Percentiles rank a stretch among this genome's conserved stretches.
Conservation (phyloP, 1,139 yeast species). For the Yamadazyma blattariae region DNA sequence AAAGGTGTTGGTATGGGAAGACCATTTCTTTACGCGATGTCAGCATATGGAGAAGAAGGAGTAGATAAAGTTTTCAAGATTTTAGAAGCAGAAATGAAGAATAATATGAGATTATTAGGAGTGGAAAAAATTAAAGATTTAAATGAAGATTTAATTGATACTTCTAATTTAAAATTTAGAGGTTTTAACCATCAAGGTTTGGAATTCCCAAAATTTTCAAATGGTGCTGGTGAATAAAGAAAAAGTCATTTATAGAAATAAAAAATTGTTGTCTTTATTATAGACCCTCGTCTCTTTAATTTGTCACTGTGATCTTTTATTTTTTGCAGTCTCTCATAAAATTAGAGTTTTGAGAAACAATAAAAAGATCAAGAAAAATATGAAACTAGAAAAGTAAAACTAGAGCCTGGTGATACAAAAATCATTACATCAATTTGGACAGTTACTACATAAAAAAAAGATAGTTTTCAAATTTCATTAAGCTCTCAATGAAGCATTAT, state of each 20-base stretch:
- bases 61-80: conserved; percentile 9
- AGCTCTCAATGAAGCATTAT: too few species aligned
- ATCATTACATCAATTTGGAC: neutral
- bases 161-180: conserved; percentile 4
- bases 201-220: conserved; percentile 1
- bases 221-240: neutral
- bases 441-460: neutral
- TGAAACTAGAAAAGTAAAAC: too few species aligned
- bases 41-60: conserved; percentile 21
- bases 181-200: conserved; percentile 1
- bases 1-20: conserved; percentile 45
- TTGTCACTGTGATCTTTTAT: too few species aligned
- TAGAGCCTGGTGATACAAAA: too few species aligned
- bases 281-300: too few species aligned
- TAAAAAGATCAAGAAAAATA: too few species aligned
- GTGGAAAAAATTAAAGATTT: conserved; percentile 9
- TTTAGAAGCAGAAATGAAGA: conserved; percentile 5
- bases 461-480: too few species aligned
- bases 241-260: too few species aligned
- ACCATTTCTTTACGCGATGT: conserved; percentile 20
- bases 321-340: too few species aligned
- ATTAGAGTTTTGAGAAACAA: too few species aligned
- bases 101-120: conserved; percentile 9
- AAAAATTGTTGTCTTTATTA: too few species aligned
- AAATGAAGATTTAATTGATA: conserved; percentile 5